Evolutionary conservation across 208 protist genomes (phyloP).

Genomic region (Trypanosoma rangeli): DNA sequence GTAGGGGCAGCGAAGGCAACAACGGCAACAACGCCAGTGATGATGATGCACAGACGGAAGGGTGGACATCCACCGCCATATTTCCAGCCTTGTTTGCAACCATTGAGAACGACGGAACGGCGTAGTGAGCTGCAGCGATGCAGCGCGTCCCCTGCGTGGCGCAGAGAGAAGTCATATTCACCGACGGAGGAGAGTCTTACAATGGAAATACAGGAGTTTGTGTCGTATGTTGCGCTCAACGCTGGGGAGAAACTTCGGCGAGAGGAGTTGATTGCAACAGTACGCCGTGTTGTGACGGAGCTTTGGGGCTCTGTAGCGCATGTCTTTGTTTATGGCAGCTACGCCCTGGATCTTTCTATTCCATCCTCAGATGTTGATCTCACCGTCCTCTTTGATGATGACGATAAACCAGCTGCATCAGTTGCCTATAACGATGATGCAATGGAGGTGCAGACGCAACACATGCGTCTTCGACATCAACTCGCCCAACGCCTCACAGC

Average conservation of each 20-base stretch:
- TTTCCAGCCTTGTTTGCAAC: background rate
- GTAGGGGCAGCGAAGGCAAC: background rate
- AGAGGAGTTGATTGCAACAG: conserved; percentile 26
- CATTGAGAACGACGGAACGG: background rate
- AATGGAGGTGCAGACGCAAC: background rate
- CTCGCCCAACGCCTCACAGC: background rate
- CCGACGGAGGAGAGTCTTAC: conserved; percentile 41
- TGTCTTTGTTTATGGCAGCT: conserved; percentile 65
- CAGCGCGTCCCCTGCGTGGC: background rate
- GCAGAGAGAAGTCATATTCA: conserved; percentile 5
- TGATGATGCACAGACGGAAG: background rate
- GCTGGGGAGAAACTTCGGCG: conserved; percentile 29
- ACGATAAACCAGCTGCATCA: background rate
- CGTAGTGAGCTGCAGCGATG: background rate
- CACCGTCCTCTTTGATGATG: conserved; percentile 21
- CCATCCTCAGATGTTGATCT: conserved; percentile 62
- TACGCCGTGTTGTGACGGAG: conserved; percentile 23
- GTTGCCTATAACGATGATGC: background rate
- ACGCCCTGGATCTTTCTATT: conserved; percentile 55
- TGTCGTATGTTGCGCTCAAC: conserved; percentile 33
- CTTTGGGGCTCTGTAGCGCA: conserved; percentile 29
- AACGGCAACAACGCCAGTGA: background rate
- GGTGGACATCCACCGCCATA: background rate
- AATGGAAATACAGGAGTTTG: conserved; percentile 49
- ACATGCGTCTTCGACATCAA: conserved; percentile 8